Conservation (phyloP, 202 grass and related monocot genomes). For the Panicum virgatum region DNA sequence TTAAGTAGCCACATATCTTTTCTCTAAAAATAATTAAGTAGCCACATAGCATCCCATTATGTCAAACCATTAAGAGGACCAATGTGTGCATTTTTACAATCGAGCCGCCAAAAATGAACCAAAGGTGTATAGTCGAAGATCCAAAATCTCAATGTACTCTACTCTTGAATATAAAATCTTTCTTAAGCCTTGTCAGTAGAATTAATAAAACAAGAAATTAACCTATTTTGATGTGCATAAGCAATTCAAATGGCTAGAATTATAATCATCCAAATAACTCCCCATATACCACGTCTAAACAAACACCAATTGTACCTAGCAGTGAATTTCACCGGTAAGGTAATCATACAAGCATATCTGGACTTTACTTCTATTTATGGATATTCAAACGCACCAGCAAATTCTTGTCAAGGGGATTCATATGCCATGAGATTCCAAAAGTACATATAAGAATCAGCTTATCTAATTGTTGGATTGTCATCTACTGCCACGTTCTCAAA, state of each 20-base stretch:
- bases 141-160: neutral
- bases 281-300: too few relatives aligned
- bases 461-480: neutral
- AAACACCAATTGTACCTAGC: too few relatives aligned
- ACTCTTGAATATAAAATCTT: too few relatives aligned
- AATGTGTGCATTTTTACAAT: neutral
- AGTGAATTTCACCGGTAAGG: too few relatives aligned
- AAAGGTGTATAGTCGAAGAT: neutral
- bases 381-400: neutral
- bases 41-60: neutral
- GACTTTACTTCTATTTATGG: neutral
- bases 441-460: neutral
- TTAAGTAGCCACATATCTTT: neutral
- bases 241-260: too few relatives aligned
- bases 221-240: too few relatives aligned
- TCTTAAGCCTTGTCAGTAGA: too few relatives aligned
- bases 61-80: neutral
- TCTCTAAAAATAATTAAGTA: neutral
- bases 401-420: neutral
- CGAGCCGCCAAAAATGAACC: neutral
- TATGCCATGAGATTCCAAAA: neutral
- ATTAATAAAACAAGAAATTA: too few relatives aligned
- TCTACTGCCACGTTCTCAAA: neutral
- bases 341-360: too few relatives aligned
- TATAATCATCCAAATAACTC: too few relatives aligned